Base-by-base conservation (phyloP, 2,329 filamentous ascomycete species). In the Hysterium pulicare region DNA sequence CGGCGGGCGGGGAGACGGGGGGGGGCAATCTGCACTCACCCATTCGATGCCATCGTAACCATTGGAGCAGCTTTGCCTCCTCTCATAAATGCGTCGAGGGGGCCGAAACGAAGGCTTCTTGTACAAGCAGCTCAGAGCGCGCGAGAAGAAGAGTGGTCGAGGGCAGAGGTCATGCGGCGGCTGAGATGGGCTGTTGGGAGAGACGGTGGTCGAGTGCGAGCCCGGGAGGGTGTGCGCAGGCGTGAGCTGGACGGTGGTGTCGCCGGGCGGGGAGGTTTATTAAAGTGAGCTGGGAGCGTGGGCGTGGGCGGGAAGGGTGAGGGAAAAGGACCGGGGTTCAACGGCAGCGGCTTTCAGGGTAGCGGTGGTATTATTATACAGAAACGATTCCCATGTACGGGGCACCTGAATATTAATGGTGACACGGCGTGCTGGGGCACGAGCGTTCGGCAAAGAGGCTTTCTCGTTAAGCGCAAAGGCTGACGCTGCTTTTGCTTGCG, bases 21-120 rank as follows among this genome's bases (percentile, higher is more conserved):
- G n/a, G n/a, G n/a, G n/a, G 61, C 56, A 33, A 23, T 44, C 38
- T 47, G 48, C 48, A 68, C 66, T 65, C 58, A 69, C 66, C 66
- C 66, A 62, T 67, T 68, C 54, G 66, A 64, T 54, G 66, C 61
- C 66, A 69, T 69, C 56, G 66, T 69, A 56, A 66, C 59, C 66
- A 69, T 69, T 64, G 61, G 62, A 53, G 51, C 61, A 49, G 56
- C 44, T 45, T 44, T 48, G n/a, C n/a, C n/a, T 49, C 44, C 46
- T 45, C 45, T 46, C 53, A 51, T 48, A 40, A 46, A 49, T 32
- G 28, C 16, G 17, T 19, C 33, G 45, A 40, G 42, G 49, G 32
- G 41, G 20, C 22, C 16, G 28, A 34, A 34, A 47, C 8, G 38
- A 34, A 36, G 30, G 41, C 31, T 34, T n/a, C 13, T 22, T 16